These are phyloP conservation scores for Panicum miliaceum DNA, from an alignment of 176 grass and related monocot genomes.

Conservation along the genomic window DNA sequence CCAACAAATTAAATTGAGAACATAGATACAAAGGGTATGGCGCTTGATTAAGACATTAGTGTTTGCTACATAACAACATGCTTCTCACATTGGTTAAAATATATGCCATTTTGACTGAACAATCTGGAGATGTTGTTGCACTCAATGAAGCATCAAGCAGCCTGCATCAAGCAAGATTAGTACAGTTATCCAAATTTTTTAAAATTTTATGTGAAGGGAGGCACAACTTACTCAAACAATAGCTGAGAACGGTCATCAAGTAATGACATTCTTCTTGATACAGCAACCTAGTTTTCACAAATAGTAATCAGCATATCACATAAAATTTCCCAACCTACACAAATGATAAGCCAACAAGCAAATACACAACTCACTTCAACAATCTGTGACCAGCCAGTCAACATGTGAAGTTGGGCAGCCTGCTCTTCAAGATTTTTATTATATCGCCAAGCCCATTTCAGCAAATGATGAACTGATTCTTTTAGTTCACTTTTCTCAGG, in stretches of 20 bases:
- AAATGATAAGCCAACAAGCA: conserved; percentile 34
- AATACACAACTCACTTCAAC: conserved; percentile 70
- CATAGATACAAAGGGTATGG: not conserved
- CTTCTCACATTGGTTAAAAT: conserved; percentile 88
- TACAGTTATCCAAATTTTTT: conserved; percentile 12
- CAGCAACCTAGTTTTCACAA: conserved; percentile 65
- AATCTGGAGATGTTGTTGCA: conserved; percentile 90
- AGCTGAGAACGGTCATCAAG: conserved; percentile 86
- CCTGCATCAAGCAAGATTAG: conserved; percentile 52
- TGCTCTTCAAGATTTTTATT: conserved; percentile 99
- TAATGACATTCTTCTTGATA: conserved; percentile 98
- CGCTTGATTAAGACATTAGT: conserved; percentile 27
- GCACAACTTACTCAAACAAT: conserved; percentile 88
- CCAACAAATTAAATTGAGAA: conserved; percentile 32
- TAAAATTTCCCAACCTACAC: conserved; percentile 4
- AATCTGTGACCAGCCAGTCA: conserved; percentile 96
- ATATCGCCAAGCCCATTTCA: conserved; percentile 95
- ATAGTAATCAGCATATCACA: not conserved
- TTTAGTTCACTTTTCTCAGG: conserved; percentile 74
- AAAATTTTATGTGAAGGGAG: conserved; percentile 26
- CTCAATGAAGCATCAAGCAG: conserved; percentile 89
- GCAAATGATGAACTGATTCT: conserved; percentile 78
- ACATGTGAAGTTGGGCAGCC: conserved; percentile 94
- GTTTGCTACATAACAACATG: conserved; percentile 33
- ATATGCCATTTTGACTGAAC: conserved; percentile 90